phyloP scores from a whole-genome alignment of 345 rosid genomes.

The Populus pruinosa region DNA sequence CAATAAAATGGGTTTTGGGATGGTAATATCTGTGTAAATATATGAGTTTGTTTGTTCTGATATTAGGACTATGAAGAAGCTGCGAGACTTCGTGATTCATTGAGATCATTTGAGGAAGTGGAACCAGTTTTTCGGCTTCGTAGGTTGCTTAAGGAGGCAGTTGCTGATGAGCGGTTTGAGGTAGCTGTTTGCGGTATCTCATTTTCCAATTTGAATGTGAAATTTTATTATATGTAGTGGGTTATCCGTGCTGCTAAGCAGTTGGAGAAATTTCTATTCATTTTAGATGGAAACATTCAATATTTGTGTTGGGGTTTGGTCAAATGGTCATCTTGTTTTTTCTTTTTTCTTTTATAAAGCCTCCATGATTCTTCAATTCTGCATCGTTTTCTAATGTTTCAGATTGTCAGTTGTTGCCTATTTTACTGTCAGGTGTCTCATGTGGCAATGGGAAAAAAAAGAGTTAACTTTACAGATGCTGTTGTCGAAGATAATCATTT shows the following conservation, averaged over 20 bases:
- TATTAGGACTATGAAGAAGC: conserved; percentile 66
- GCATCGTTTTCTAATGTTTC: background rate
- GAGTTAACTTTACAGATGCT: background rate
- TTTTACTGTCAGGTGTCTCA: background rate
- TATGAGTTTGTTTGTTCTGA: background rate
- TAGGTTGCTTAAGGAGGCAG: conserved; percentile 52
- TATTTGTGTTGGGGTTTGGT: background rate
- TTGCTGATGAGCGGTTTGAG: conserved; percentile 56
- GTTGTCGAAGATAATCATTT: background rate
- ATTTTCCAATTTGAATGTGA: background rate
- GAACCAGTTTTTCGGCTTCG: conserved; percentile 58
- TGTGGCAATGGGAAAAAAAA: background rate
- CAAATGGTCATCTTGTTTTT: background rate
- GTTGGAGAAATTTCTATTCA: background rate
- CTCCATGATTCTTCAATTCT: background rate
- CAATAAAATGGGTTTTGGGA: background rate
- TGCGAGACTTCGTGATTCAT: conserved; percentile 60
- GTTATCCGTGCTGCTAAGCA: background rate
- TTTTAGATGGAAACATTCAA: background rate
- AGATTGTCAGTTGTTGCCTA: background rate
- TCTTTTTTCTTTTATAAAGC: background rate
- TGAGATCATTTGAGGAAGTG: conserved; percentile 59
- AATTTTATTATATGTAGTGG: background rate
- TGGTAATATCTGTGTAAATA: background rate
- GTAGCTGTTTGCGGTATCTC: conserved; percentile 23